Base-by-base conservation (phyloP, 441 rosid species). In the Adansonia gregorii region DNA sequence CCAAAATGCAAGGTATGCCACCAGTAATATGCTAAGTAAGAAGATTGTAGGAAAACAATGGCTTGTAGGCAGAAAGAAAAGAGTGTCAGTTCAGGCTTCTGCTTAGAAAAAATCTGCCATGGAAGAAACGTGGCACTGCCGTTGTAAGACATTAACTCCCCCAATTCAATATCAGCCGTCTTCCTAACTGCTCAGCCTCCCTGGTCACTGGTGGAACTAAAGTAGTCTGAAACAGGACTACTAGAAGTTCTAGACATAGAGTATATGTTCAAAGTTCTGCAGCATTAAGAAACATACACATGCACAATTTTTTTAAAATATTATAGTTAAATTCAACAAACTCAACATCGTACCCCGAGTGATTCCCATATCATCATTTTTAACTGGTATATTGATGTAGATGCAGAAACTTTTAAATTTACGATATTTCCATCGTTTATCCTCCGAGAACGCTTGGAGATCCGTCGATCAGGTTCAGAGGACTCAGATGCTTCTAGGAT, bases 331-430 rank as follows among this genome's bases (percentile, higher is more conserved):
- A 64, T 35, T 71, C 49, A 10, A 68, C 11, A 51, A 58, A 70
- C 9, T 68, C 14, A 51, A 52, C 14, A 45, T 67, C 94, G 72
- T 92, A 94, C 99, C 97, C 99, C 99, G 73, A 96, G 96, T 64
- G 96, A 90, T 84, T 94, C 98, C 98, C 99, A 94, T 83, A 94
- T 96, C 99, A 96, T 93, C 99, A 96, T 94, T 86, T 96, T 96
- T 73, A 96, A 84, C 78, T 93, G 98, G 88, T 96, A 96, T 72
- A 96, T 79, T 27, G 98, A 87, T 63, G 95, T 96, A 56, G 95
- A 87, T 9, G 98, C 97, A 72, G 99, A 96, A 79, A 96, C 99
- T 84, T 87, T 92, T 55, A 96, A 82, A 83, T 88, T 91, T 67
- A 92, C 89, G 22, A 87, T 82, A 86, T 85, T 92, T 80, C 98